Evolutionary conservation across 495 filamentous ascomycete genomes (phyloP).

Genomic region (Cercophora newfieldiana): DNA sequence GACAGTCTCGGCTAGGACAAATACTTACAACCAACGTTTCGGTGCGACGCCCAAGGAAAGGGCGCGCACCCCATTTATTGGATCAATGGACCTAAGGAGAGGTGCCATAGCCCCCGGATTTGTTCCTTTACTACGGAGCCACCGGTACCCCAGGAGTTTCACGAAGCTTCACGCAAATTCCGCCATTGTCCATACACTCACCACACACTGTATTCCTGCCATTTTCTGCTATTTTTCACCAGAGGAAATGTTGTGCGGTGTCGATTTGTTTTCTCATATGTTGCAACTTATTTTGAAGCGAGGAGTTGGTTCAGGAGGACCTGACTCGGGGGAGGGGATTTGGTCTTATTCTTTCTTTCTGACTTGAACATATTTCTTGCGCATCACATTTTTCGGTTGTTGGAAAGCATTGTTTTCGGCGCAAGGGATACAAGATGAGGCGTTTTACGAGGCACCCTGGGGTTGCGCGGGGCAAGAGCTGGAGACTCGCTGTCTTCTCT

Average conservation of each 20-base stretch:
- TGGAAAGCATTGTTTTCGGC: conserved; percentile 20
- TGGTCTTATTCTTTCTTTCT: conserved; percentile 6
- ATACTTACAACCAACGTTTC: background rate
- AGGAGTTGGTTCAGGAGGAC: conserved; percentile 20
- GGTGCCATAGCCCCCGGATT: background rate
- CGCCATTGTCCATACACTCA: conserved; percentile 1
- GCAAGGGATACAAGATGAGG: conserved; percentile 17
- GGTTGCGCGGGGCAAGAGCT: background rate
- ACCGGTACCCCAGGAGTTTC: background rate
- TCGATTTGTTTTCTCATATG: conserved; percentile 16
- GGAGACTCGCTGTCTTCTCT: conserved; percentile 3
- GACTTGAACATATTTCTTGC: conserved; percentile 15
- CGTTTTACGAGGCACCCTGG: conserved; percentile 8
- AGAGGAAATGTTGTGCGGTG: background rate
- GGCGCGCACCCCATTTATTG: background rate
- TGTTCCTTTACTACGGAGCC: background rate
- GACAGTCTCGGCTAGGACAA: background rate
- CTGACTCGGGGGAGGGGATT: background rate
- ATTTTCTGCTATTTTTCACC: background rate
- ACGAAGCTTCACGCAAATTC: background rate
- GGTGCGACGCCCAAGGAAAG: background rate
- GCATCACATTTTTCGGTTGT: conserved; percentile 9
- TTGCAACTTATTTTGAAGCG: conserved; percentile 13
- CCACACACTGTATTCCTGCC: background rate
- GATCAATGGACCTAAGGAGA: background rate